Percentiles rank a stretch among this genome's conserved stretches.
Evolutionary conservation across 2,329 filamentous ascomycete genomes (phyloP).

Genomic region (Alternaria solani): DNA sequence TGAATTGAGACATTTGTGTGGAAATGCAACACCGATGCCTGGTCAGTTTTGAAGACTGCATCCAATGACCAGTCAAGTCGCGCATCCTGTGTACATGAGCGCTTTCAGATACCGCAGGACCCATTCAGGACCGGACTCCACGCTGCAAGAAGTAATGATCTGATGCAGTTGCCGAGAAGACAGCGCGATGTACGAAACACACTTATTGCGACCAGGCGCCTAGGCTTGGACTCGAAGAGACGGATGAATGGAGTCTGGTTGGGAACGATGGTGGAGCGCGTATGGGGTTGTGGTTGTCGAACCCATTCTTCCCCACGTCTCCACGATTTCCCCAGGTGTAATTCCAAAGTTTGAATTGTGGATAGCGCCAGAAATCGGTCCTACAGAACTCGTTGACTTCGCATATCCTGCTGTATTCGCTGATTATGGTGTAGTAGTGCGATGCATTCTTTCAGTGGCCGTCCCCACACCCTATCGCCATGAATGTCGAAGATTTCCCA

Average conservation of each 20-base stretch:
- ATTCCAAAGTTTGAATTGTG: neutral
- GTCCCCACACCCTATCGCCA: constrained; percentile 4
- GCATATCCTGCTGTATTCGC: constrained; percentile 7
- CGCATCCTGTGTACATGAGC: neutral
- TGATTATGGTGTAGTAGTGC: constrained; percentile 1
- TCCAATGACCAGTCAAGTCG: constrained; percentile 6
- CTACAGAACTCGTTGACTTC: neutral
- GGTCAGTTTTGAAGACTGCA: neutral
- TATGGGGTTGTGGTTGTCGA: neutral
- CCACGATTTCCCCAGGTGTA: constrained; percentile 12
- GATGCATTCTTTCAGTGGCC: constrained; percentile 6
- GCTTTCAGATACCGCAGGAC: constrained; percentile 9
- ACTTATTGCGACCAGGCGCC: constrained; percentile 2
- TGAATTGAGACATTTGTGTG: constrained; percentile 4
- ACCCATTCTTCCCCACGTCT: constrained; percentile 11
- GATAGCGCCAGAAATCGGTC: neutral
- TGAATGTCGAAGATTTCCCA: constrained; percentile 8
- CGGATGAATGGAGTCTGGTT: constrained; percentile 5
- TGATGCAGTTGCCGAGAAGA: constrained; percentile 2
- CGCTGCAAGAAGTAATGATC: constrained; percentile 13
- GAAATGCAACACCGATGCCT: constrained; percentile 1
- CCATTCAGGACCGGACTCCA: constrained; percentile 10
- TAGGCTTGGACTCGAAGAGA: constrained; percentile 11
- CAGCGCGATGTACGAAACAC: neutral
- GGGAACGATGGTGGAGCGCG: constrained; percentile 3